phyloP scores from a whole-genome alignment of 345 rosid species.

The Abelmoschus esculentus region DNA sequence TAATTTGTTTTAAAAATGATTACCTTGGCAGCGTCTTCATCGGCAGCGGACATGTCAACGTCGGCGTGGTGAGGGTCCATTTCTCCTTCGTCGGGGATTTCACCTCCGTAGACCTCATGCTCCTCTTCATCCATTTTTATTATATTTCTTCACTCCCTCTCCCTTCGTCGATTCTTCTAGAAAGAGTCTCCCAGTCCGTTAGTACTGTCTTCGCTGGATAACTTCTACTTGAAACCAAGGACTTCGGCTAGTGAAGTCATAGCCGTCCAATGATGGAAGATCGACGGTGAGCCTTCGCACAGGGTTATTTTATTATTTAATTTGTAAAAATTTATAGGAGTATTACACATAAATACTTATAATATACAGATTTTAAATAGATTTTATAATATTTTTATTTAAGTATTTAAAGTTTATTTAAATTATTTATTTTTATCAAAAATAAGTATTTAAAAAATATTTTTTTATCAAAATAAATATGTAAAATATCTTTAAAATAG shows the following conservation, averaged over 20 bases:
- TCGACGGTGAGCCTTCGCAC: not conserved
- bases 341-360: no score
- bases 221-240: not conserved
- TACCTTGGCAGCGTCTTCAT: conserved; percentile 80
- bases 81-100: conserved; percentile 76
- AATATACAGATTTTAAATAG: no score
- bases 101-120: conserved; percentile 96
- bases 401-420: no score
- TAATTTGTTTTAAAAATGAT: not conserved
- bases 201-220: not conserved
- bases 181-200: not conserved
- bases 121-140: conserved; percentile 96
- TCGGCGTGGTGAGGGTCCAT: conserved; percentile 57
- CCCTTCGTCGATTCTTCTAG: not conserved
- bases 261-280: not conserved
- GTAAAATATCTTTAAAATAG: no score
- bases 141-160: no score
- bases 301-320: not conserved
- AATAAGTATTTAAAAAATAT: no score
- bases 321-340: not conserved
- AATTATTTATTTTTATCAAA: no score
- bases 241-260: not conserved
- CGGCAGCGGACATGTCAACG: conserved; percentile 67
- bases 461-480: no score
- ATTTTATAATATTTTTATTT: no score